Evolutionary conservation across 1,284 basidiomycete species (phyloP).

Genomic region (Austropuccinia psidii): DNA sequence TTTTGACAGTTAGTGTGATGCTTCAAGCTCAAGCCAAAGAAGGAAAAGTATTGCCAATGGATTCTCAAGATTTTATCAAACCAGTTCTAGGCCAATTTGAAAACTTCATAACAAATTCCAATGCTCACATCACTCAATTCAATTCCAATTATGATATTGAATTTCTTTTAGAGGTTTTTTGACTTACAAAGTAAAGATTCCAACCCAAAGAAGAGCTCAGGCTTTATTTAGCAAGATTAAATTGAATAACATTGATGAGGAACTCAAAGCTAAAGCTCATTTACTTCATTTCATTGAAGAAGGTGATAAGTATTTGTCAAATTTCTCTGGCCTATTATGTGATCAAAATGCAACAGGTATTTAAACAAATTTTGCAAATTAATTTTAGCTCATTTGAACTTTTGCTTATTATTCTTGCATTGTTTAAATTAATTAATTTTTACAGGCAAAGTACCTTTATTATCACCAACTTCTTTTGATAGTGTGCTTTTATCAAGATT

Average conservation of each 20-base stretch:
- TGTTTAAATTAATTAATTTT: too few relatives aligned
- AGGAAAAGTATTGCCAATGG: not conserved
- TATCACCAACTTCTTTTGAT: too few relatives aligned
- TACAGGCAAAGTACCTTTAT: too few relatives aligned
- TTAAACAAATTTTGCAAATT: too few relatives aligned
- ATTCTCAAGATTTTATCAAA: slow-evolving; percentile 6
- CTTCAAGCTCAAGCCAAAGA: slow-evolving; percentile 25
- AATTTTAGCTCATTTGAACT: too few relatives aligned
- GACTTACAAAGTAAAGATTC: not conserved
- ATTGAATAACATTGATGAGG: not conserved
- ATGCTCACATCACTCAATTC: not conserved
- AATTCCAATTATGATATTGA: slow-evolving; percentile 3
- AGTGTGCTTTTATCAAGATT: too few relatives aligned
- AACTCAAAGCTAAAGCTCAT: not conserved
- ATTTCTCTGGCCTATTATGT: slow-evolving; percentile 19
- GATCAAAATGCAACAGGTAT: too few relatives aligned
- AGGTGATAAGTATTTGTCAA: slow-evolving; percentile 11
- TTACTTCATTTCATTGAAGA: slow-evolving; percentile 27
- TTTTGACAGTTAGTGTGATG: slow-evolving; percentile 27
- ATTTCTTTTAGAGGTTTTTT: slow-evolving; percentile 8
- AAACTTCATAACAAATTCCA: not conserved
- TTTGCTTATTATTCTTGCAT: too few relatives aligned
- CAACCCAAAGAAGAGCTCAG: not conserved
- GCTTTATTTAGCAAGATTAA: slow-evolving; percentile 10
- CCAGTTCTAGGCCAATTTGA: slow-evolving; percentile 6